Conservation (phyloP, 1,139 yeast genomes). For the Geotrichum australiense region DNA sequence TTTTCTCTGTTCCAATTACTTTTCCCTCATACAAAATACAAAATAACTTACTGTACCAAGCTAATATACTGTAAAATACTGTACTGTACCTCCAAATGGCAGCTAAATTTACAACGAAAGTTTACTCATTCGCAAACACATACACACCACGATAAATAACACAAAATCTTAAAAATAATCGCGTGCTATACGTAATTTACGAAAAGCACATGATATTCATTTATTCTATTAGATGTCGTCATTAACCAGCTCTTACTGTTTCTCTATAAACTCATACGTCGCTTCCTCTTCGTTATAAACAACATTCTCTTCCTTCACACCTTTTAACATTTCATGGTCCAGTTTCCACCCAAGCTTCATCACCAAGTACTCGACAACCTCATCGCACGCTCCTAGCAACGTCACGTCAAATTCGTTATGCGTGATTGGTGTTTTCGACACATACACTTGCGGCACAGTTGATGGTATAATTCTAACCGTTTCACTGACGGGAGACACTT, state of each 20-base stretch:
- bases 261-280: slow-evolving; percentile 23
- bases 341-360: slow-evolving; percentile 61
- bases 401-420: slow-evolving; percentile 79
- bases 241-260: too few relatives aligned
- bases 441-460: slow-evolving; percentile 72
- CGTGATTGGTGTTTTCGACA: slow-evolving; percentile 72
- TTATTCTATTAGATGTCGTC: neutral
- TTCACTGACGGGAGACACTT: slow-evolving; percentile 94
- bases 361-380: slow-evolving; percentile 63
- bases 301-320: slow-evolving; percentile 21
- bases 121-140: too few relatives aligned
- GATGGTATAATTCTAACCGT: slow-evolving; percentile 71
- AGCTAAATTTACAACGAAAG: too few relatives aligned
- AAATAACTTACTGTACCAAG: too few relatives aligned
- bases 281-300: slow-evolving; percentile 23
- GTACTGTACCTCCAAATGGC: too few relatives aligned
- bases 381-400: slow-evolving; percentile 81
- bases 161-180: too few relatives aligned
- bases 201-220: too few relatives aligned
- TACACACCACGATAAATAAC: too few relatives aligned
- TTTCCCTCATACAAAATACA: too few relatives aligned
- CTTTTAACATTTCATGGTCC: slow-evolving; percentile 44
- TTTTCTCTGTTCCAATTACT: too few relatives aligned
- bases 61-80: too few relatives aligned
- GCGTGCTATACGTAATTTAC: too few relatives aligned